Percentiles rank a stretch among this genome's conserved stretches.
Evolutionary conservation across 2,329 filamentous ascomycete species (phyloP).

Genomic region (Diaporthe sp.): DNA sequence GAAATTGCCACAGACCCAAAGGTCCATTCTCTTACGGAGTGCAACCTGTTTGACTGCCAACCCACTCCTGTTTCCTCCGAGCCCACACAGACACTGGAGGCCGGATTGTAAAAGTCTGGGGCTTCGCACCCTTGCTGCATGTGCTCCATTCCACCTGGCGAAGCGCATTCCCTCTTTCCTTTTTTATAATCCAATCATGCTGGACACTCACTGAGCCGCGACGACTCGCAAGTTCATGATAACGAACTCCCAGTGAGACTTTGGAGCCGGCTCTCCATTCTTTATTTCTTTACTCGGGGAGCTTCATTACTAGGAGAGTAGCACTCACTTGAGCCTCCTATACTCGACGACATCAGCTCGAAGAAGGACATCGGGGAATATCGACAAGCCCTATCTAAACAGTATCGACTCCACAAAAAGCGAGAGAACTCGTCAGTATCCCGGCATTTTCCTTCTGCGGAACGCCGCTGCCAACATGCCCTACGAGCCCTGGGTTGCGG

Average conservation of each 20-base stretch:
- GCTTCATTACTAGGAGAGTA: not conserved
- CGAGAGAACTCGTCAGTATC: not conserved
- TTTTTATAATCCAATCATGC: slow-evolving; percentile 15
- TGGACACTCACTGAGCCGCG: not conserved
- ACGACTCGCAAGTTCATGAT: not conserved
- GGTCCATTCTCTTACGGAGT: not conserved
- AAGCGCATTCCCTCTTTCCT: not conserved
- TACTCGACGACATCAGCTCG: not conserved
- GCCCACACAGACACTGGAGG: slow-evolving; percentile 6
- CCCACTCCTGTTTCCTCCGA: slow-evolving; percentile 28
- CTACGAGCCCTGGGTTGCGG: slow-evolving; percentile 27
- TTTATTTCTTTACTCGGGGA: not conserved
- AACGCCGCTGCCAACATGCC: not conserved
- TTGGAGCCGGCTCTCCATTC: slow-evolving; percentile 27
- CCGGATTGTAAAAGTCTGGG: slow-evolving; percentile 19
- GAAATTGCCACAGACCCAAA: slow-evolving; percentile 3
- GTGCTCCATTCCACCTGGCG: not conserved
- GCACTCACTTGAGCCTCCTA: not conserved
- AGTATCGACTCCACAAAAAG: not conserved
- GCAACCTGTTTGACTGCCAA: slow-evolving; percentile 2
- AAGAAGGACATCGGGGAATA: not conserved
- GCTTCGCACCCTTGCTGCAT: slow-evolving; percentile 17
- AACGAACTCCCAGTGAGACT: not conserved
- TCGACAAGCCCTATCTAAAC: not conserved
- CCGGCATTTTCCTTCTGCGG: not conserved